These are phyloP conservation scores for Pichia kluyveri DNA, from an alignment of 805 yeast species.

Conservation along the genomic window DNA sequence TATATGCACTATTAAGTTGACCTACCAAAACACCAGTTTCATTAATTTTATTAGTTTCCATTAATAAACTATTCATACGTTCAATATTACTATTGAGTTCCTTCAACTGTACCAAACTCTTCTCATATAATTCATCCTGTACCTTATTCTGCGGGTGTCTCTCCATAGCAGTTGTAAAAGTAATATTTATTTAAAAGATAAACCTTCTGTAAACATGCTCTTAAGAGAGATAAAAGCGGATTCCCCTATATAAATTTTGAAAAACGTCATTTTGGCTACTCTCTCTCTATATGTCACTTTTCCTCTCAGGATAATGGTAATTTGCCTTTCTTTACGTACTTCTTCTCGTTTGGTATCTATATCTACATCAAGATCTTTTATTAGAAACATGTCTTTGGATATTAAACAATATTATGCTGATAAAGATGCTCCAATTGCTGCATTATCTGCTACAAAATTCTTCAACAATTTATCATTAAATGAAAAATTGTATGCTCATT, in stretches of 20 bases:
- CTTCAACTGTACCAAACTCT: slow-evolving; percentile 74
- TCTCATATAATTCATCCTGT: slow-evolving; percentile 63
- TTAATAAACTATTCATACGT: slow-evolving; percentile 52
- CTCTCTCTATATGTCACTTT: no score
- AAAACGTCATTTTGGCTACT: no score
- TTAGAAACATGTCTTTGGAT: slow-evolving; percentile 5
- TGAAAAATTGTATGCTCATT: slow-evolving; percentile 72
- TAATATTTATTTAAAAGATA: no score
- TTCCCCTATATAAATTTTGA: no score
- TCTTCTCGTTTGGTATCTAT: no score
- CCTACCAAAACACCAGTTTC: slow-evolving; percentile 63
- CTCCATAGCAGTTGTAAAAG: not conserved
- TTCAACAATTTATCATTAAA: slow-evolving; percentile 53
- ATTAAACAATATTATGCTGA: slow-evolving; percentile 40
- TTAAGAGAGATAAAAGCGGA: no score
- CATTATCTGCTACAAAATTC: slow-evolving; percentile 58
- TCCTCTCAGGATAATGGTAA: no score
- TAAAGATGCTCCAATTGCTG: slow-evolving; percentile 58
- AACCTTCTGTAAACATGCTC: no score
- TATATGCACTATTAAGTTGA: slow-evolving; percentile 31
- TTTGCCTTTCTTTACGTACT: no score
- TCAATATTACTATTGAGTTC: slow-evolving; percentile 63
- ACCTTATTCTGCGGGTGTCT: slow-evolving; percentile 78
- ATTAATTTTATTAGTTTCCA: slow-evolving; percentile 55
- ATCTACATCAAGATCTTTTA: not conserved